phyloP scores from a whole-genome alignment of 371 early-diverging fungal species.

The Syncephalis plumigaleata region DNA sequence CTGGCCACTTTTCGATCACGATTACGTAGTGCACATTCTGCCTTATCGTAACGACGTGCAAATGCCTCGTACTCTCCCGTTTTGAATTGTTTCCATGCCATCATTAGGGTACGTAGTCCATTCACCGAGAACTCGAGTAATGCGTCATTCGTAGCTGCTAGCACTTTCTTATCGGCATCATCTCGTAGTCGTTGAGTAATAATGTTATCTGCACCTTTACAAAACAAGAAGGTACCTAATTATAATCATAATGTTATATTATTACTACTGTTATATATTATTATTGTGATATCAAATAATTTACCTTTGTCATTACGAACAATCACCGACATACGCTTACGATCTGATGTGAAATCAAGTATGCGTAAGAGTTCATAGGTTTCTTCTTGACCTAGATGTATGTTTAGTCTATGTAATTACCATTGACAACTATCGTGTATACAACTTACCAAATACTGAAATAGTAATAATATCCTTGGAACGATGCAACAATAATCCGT shows the following conservation, averaged over 20 bases:
- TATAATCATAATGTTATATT: too few species aligned
- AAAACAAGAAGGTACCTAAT: slow-evolving; percentile 18
- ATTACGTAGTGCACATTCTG: slow-evolving; percentile 41
- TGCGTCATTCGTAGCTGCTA: background rate
- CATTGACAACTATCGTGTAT: too few species aligned
- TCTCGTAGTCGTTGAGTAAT: slow-evolving; percentile 17
- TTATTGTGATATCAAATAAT: slow-evolving; percentile 11
- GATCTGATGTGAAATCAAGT: slow-evolving; percentile 23
- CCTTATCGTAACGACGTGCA: slow-evolving; percentile 39
- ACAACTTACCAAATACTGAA: slow-evolving; percentile 13
- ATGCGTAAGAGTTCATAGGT: slow-evolving; percentile 17
- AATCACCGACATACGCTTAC: slow-evolving; percentile 33
- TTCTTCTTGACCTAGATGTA: slow-evolving; percentile 10
- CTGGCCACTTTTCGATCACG: slow-evolving; percentile 39
- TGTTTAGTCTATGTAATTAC: too few species aligned
- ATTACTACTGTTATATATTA: background rate
- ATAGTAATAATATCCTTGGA: slow-evolving; percentile 22
- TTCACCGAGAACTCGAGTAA: slow-evolving; percentile 11
- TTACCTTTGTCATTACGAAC: slow-evolving; percentile 15
- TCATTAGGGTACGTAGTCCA: slow-evolving; percentile 61
- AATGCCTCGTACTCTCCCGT: slow-evolving; percentile 42
- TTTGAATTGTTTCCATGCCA: slow-evolving; percentile 44
- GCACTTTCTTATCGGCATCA: slow-evolving; percentile 18
- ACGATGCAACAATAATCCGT: slow-evolving; percentile 12
- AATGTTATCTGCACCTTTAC: slow-evolving; percentile 48